These are phyloP conservation scores for Auricularia sp. DNA, from an alignment of 768 basidiomycete species.

Conservation along the genomic window DNA sequence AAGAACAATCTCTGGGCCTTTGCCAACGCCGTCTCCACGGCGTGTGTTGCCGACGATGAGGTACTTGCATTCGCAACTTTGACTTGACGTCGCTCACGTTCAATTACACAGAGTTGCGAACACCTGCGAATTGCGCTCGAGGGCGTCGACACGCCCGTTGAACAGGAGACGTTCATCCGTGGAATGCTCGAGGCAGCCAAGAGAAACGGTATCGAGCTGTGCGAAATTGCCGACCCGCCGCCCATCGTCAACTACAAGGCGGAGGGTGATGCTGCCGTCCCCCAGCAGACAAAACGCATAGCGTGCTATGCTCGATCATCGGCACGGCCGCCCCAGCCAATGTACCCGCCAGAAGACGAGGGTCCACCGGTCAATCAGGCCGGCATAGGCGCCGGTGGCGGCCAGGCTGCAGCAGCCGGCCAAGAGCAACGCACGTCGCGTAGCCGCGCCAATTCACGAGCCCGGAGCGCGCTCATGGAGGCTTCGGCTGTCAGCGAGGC, in stretches of 20 bases:
- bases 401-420: conserved; percentile 6
- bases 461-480: neutral
- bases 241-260: conserved; percentile 69
- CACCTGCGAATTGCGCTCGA: conserved; percentile 71
- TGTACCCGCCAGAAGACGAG: conserved; percentile 37
- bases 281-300: conserved; percentile 44
- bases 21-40: conserved; percentile 91
- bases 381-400: conserved; percentile 62
- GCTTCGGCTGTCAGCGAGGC: too few species aligned
- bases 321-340: conserved; percentile 27
- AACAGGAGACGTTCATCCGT: conserved; percentile 82
- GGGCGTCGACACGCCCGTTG: conserved; percentile 76
- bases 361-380: conserved; percentile 43
- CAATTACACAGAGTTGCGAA: conserved; percentile 69
- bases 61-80: conserved; percentile 31
- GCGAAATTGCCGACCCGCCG: conserved; percentile 35
- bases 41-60: conserved; percentile 94
- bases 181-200: conserved; percentile 40
- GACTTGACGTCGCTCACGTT: conserved; percentile 1
- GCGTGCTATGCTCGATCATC: conserved; percentile 43
- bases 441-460: neutral
- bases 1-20: conserved; percentile 95
- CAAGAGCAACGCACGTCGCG: neutral
- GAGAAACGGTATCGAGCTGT: too few species aligned
- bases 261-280: conserved; percentile 21